Conservation (phyloP, 1,139 yeast genomes). For the Geotrichum reessii region DNA sequence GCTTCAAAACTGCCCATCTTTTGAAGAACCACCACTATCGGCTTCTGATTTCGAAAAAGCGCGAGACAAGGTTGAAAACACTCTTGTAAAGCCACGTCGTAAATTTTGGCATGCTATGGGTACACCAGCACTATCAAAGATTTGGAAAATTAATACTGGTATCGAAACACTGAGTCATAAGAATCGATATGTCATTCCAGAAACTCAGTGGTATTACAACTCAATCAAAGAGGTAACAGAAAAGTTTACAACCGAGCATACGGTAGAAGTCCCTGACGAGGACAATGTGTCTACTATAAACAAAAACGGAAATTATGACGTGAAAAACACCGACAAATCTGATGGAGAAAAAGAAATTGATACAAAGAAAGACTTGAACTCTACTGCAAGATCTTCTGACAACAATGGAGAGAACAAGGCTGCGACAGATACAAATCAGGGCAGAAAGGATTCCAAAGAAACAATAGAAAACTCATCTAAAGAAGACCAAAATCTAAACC, state of each 20-base stretch:
- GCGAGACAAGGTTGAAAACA: slow-evolving; percentile 18
- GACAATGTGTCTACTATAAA: background rate
- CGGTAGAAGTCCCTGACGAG: slow-evolving; percentile 9
- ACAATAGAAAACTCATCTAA: background rate
- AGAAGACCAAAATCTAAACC: background rate
- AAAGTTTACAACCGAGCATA: slow-evolving; percentile 12
- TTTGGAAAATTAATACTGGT: slow-evolving; percentile 33
- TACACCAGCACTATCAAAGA: slow-evolving; percentile 34
- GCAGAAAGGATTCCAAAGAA: slow-evolving; percentile 9
- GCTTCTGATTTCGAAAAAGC: slow-evolving; percentile 14
- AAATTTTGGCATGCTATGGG: slow-evolving; percentile 35
- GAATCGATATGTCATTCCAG: slow-evolving; percentile 21
- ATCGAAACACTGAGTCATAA: slow-evolving; percentile 23
- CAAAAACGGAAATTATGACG: background rate
- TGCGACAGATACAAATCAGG: slow-evolving; percentile 13
- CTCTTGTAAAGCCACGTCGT: slow-evolving; percentile 24
- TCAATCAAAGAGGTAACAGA: slow-evolving; percentile 17
- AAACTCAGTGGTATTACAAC: slow-evolving; percentile 24
- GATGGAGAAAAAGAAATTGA: slow-evolving; percentile 3
- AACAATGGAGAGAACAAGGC: background rate
- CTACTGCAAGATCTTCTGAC: background rate
- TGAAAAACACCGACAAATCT: slow-evolving; percentile 8
- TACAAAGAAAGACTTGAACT: background rate
- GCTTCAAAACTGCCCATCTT: slow-evolving; percentile 32
- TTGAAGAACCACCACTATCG: slow-evolving; percentile 25